These are phyloP conservation scores for Rhizophagus prolifer DNA, from an alignment of 192 early-diverging fungal genomes.

Conservation along the genomic window DNA sequence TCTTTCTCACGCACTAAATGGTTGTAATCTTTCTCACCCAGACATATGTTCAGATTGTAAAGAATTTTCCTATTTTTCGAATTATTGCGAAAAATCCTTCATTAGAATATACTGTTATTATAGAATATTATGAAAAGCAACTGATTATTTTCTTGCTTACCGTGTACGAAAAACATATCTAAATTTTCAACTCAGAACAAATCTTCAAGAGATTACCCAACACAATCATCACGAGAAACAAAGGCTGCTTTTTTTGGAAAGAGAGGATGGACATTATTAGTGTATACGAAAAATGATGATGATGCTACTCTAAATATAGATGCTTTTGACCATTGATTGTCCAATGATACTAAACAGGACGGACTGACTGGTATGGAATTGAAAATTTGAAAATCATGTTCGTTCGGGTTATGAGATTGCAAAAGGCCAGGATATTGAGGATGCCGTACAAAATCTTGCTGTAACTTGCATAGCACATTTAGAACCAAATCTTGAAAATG, in stretches of 20 bases:
- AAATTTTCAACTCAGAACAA: not conserved
- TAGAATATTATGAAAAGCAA: not conserved
- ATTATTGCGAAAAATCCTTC: not conserved
- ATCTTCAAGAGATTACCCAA: not conserved
- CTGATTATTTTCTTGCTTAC: not conserved
- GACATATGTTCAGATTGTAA: not conserved
- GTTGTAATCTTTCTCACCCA: not conserved
- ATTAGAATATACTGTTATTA: not conserved
- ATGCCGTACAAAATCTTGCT: too few species aligned
- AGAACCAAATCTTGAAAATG: too few species aligned
- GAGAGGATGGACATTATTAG: not conserved
- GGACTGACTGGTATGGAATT: too few species aligned
- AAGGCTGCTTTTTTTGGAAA: constrained; percentile 3
- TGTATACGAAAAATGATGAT: not conserved
- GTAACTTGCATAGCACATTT: too few species aligned
- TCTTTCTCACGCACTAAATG: not conserved
- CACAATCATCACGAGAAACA: not conserved
- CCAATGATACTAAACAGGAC: not conserved
- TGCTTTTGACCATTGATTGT: not conserved
- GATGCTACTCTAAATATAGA: not conserved
- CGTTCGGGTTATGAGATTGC: too few species aligned
- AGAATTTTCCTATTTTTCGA: not conserved
- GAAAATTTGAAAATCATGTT: too few species aligned
- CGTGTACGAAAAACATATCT: not conserved
- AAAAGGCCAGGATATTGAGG: too few species aligned